These are phyloP conservation scores for Vigna radiata DNA, from an alignment of 306 rosid species.

Conservation along the genomic window DNA sequence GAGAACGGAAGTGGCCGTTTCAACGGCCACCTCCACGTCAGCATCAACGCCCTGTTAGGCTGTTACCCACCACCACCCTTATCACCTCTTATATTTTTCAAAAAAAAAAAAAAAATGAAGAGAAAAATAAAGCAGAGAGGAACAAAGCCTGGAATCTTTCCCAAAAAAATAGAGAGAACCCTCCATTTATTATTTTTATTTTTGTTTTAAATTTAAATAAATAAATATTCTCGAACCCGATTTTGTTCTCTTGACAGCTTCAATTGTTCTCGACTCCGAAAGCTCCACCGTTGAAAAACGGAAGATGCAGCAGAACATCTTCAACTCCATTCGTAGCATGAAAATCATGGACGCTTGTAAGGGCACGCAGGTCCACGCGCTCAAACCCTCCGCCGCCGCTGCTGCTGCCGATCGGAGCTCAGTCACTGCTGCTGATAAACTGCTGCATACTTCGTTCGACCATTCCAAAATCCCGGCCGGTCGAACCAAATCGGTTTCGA, in stretches of 20 bases:
- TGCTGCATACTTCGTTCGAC: neutral
- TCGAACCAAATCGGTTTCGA: neutral
- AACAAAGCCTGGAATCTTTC: neutral
- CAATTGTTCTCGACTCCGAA: neutral
- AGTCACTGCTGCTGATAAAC: neutral
- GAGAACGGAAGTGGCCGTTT: conserved; percentile 1
- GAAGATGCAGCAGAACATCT: conserved; percentile 23
- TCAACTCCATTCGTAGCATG: conserved; percentile 9
- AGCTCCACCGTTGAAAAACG: conserved; percentile 15
- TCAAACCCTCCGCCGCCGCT: neutral
- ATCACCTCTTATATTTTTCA: neutral
- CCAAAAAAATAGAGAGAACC: neutral
- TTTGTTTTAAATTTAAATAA: neutral
- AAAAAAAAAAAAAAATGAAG: neutral
- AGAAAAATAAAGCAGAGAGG: neutral
- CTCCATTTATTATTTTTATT: neutral
- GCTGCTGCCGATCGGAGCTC: neutral
- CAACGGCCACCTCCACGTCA: conserved; percentile 12
- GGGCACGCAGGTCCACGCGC: conserved; percentile 9
- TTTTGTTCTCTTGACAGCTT: conserved; percentile 11
- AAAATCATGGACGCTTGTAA: conserved; percentile 8
- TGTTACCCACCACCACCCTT: neutral
- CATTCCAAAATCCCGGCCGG: neutral
- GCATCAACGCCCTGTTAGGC: neutral
- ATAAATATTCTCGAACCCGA: neutral